phyloP scores from a whole-genome alignment of 805 yeast genomes.

The Schwanniomyces occidentalis region DNA sequence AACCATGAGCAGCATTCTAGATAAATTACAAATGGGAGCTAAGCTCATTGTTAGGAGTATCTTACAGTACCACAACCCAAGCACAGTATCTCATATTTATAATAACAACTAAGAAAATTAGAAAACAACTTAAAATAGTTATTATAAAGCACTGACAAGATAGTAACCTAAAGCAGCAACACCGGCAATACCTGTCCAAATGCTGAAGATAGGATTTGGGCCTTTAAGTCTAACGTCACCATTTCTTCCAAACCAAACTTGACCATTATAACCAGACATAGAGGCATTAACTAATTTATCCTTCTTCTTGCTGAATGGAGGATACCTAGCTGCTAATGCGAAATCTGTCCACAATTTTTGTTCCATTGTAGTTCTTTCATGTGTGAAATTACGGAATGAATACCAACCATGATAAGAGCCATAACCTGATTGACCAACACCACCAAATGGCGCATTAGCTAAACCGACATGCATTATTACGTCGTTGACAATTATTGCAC shows the following conservation, averaged over 20 bases:
- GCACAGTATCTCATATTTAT: too few relatives aligned
- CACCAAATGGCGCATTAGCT: conserved; percentile 81
- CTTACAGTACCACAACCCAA: too few relatives aligned
- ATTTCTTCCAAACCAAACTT: conserved; percentile 39
- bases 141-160: conserved; percentile 12
- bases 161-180: conserved; percentile 25
- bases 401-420: conserved; percentile 79
- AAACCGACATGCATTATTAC: conserved; percentile 69
- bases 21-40: too few relatives aligned
- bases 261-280: conserved; percentile 28
- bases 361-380: conserved; percentile 63
- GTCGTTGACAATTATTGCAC: conserved; percentile 72
- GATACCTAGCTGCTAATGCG: conserved; percentile 60
- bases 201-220: conserved; percentile 30
- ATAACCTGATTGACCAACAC: conserved; percentile 79
- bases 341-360: conserved; percentile 68
- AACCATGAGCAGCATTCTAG: too few relatives aligned
- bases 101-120: too few relatives aligned
- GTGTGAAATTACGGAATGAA: conserved; percentile 61
- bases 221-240: conserved; percentile 37
- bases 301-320: conserved; percentile 53
- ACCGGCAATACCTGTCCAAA: conserved; percentile 34
- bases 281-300: conserved; percentile 24
- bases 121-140: conserved; percentile 1
- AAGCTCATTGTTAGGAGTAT: too few relatives aligned